Evolutionary conservation across 2,329 filamentous ascomycete species (phyloP).

Genomic region (Fusarium liriodendri): DNA sequence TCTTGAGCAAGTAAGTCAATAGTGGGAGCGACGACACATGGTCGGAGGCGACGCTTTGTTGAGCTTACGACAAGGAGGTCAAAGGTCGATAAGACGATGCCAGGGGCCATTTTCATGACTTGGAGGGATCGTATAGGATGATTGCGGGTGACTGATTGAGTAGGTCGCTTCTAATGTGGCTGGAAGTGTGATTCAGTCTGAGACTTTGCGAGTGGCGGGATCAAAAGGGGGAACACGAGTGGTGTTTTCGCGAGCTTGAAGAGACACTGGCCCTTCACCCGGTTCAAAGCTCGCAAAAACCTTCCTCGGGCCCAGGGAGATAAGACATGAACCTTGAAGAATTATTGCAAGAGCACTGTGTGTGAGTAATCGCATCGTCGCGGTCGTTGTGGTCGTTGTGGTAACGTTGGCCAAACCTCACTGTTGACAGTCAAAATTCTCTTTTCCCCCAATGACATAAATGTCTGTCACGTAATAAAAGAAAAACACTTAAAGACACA

Average conservation of each 20-base stretch:
- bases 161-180: not conserved
- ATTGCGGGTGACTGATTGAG: not conserved
- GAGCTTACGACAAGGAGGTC: not conserved
- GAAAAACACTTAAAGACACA: not conserved
- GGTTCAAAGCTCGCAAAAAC: not conserved
- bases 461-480: too few species aligned
- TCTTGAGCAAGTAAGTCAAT: not conserved
- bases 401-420: not conserved
- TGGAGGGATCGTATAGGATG: not conserved
- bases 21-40: not conserved
- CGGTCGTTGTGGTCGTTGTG: not conserved
- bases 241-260: not conserved
- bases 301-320: not conserved
- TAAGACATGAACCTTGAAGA: too few species aligned
- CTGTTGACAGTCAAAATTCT: not conserved
- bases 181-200: not conserved
- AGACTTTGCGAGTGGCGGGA: not conserved
- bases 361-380: not conserved
- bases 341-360: not conserved
- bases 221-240: not conserved
- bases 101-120: not conserved
- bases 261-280: not conserved
- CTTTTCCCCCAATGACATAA: too few species aligned
- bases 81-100: not conserved
- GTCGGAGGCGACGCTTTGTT: not conserved